These are phyloP conservation scores for Ogataea siamensis DNA, from an alignment of 805 yeast genomes.

Conservation along the genomic window DNA sequence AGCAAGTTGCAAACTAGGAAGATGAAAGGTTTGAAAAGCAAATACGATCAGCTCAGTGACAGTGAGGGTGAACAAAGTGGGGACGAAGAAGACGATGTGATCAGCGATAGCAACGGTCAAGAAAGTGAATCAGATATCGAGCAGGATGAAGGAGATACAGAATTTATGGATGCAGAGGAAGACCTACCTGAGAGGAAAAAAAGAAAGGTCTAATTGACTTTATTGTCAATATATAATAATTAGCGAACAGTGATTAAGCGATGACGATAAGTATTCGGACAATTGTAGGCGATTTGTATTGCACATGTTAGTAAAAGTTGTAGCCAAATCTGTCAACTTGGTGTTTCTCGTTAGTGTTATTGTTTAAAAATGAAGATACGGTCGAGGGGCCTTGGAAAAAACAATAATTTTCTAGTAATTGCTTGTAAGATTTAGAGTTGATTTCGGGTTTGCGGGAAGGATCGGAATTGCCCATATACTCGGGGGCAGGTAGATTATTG, in stretches of 20 bases:
- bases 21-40: constrained; percentile 95
- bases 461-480: neutral
- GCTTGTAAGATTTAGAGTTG: constrained; percentile 53
- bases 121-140: constrained; percentile 18
- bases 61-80: constrained; percentile 55
- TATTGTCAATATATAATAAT: constrained; percentile 3
- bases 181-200: constrained; percentile 26
- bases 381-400: constrained; percentile 47
- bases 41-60: constrained; percentile 66
- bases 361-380: constrained; percentile 32
- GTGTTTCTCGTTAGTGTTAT: constrained; percentile 16
- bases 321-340: constrained; percentile 22
- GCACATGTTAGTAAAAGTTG: constrained; percentile 21
- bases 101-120: neutral
- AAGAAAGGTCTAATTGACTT: constrained; percentile 22
- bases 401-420: constrained; percentile 58
- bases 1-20: constrained; percentile 90
- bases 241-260: constrained; percentile 14
- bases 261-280: constrained; percentile 4
- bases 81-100: constrained; percentile 24
- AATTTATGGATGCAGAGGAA: constrained; percentile 29
- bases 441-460: constrained; percentile 33
- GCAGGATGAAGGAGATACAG: constrained; percentile 19
- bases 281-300: neutral
- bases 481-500: constrained; percentile 1